A percentile compares a stretch with the other conserved stretches of the same genome.
These are phyloP conservation scores for Acer negundo DNA, from an alignment of 345 rosid genomes.

Conservation along the genomic window DNA sequence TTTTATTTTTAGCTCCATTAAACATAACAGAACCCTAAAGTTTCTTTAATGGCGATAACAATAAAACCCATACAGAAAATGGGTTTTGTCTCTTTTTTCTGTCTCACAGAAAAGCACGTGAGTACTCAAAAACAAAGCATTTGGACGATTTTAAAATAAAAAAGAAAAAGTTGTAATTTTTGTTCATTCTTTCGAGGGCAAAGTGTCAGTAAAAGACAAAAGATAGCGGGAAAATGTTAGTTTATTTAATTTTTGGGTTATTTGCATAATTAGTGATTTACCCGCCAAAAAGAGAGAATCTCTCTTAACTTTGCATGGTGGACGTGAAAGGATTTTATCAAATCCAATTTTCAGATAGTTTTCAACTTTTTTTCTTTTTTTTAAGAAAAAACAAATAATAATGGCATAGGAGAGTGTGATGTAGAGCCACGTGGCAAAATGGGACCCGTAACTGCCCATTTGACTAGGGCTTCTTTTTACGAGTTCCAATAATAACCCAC, in stretches of 20 bases:
- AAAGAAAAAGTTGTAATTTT: neutral
- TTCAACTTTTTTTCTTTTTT: neutral
- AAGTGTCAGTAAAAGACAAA: conserved; percentile 25
- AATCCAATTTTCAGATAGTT: conserved; percentile 36
- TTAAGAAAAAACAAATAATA: neutral
- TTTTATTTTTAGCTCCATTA: conserved; percentile 24
- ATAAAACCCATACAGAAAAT: conserved; percentile 26
- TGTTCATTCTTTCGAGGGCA: conserved; percentile 33
- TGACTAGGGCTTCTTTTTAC: conserved; percentile 20
- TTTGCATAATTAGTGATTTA: conserved; percentile 33
- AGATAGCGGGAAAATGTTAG: conserved; percentile 39
- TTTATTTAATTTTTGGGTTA: conserved; percentile 1
- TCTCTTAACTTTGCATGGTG: conserved; percentile 32
- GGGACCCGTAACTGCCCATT: conserved; percentile 7
- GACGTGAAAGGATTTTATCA: conserved; percentile 52
- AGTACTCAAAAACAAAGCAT: conserved; percentile 17
- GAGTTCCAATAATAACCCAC: conserved; percentile 8
- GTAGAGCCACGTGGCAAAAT: conserved; percentile 25
- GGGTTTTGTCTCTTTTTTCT: conserved; percentile 26
- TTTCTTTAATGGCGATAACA: conserved; percentile 36
- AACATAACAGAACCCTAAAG: conserved; percentile 30
- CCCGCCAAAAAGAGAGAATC: conserved; percentile 53
- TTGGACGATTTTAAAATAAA: conserved; percentile 16
- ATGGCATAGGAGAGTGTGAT: neutral
- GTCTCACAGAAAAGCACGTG: conserved; percentile 35